These are phyloP conservation scores for Globisporangium mamillatum DNA, from an alignment of 352 stramenopile species.

Conservation along the genomic window DNA sequence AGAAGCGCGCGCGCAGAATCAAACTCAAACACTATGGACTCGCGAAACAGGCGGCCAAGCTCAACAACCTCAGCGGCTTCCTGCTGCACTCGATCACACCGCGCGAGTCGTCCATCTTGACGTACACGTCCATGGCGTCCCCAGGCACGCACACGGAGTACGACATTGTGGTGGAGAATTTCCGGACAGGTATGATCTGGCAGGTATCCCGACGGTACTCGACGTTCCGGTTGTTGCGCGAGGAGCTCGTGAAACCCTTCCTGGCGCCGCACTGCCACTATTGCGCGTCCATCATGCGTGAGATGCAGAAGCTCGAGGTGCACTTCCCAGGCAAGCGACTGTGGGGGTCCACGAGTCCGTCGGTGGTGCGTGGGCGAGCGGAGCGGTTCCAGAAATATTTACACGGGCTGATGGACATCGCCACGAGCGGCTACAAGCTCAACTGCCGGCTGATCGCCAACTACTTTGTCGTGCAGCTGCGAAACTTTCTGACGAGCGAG, in stretches of 20 bases:
- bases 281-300: slow-evolving; percentile 45
- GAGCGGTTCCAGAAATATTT: slow-evolving; percentile 59
- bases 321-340: slow-evolving; percentile 58
- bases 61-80: slow-evolving; percentile 53
- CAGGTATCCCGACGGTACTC: slow-evolving; percentile 68
- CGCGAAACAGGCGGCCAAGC: slow-evolving; percentile 22
- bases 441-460: slow-evolving; percentile 53
- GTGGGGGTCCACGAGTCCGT: slow-evolving; percentile 48
- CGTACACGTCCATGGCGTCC: slow-evolving; percentile 43
- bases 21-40: slow-evolving; percentile 24
- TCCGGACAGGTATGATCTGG: slow-evolving; percentile 49
- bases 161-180: slow-evolving; percentile 56
- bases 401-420: slow-evolving; percentile 48
- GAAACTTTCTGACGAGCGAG: slow-evolving; percentile 60
- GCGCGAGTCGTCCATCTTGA: slow-evolving; percentile 43
- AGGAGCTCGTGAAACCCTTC: slow-evolving; percentile 53
- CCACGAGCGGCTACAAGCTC: slow-evolving; percentile 46
- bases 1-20: slow-evolving; percentile 17
- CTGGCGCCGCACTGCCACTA: slow-evolving; percentile 56
- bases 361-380: slow-evolving; percentile 41
- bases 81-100: slow-evolving; percentile 62
- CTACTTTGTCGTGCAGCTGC: slow-evolving; percentile 49
- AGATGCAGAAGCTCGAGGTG: slow-evolving; percentile 41
- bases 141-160: slow-evolving; percentile 63
- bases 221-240: slow-evolving; percentile 55